phyloP scores from a whole-genome alignment of 129 eudicot species.

The Saposhnikovia divaricata region DNA sequence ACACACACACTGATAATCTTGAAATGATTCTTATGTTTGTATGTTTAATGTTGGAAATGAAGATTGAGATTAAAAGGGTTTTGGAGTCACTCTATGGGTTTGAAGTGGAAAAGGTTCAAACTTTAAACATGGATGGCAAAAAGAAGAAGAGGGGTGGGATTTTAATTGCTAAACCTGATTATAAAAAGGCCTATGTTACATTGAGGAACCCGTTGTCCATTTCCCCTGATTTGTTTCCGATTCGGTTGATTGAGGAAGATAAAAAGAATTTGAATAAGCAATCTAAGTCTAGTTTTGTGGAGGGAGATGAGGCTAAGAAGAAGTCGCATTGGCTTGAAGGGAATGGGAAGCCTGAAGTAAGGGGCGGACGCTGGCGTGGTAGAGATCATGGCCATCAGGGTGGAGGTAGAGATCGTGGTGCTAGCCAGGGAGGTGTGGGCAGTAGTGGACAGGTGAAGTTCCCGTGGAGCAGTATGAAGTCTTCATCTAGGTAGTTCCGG shows the following conservation, averaged over 20 bases:
- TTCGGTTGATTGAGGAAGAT: constrained; percentile 67
- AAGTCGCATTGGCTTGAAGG: constrained; percentile 84
- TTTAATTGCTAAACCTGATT: constrained; percentile 78
- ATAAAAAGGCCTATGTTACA: constrained; percentile 88
- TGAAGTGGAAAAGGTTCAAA: constrained; percentile 77
- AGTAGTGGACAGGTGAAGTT: constrained; percentile 40
- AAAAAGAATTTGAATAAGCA: constrained; percentile 49
- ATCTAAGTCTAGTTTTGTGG: constrained; percentile 57
- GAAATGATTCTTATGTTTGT: background rate
- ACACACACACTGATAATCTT: background rate
- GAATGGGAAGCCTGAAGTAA: constrained; percentile 16
- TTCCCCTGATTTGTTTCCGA: constrained; percentile 70
- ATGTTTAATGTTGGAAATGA: constrained; percentile 9
- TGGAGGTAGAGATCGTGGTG: constrained; percentile 20
- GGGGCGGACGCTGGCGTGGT: constrained; percentile 15
- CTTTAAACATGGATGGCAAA: constrained; percentile 93
- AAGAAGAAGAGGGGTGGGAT: constrained; percentile 86
- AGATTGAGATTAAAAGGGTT: constrained; percentile 87
- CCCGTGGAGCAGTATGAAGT: constrained; percentile 77
- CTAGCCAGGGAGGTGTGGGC: constrained; percentile 8
- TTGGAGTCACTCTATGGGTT: constrained; percentile 84
- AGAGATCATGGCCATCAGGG: constrained; percentile 11
- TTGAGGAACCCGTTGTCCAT: constrained; percentile 56
- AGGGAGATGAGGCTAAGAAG: constrained; percentile 46
- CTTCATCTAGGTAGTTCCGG: constrained; percentile 26